Percentiles rank a stretch among this genome's conserved stretches.
Evolutionary conservation across 2,329 filamentous ascomycete species (phyloP).

Genomic region (Stemphylium lycopersici): DNA sequence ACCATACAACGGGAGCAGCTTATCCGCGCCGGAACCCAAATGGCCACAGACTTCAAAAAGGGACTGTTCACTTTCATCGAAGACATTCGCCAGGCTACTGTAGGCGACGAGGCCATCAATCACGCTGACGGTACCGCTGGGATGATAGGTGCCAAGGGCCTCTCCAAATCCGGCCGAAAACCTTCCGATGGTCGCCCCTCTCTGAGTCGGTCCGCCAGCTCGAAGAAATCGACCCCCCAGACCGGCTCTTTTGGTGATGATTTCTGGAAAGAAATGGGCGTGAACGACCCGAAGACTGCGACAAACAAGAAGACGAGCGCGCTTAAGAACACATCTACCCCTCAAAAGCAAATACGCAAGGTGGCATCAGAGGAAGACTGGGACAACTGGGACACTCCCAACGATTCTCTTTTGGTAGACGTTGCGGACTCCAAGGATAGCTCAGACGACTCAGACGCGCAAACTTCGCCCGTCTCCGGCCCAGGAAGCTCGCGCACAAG

Average conservation of each 20-base stretch:
- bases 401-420: constrained; percentile 36
- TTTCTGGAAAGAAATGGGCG: constrained; percentile 53
- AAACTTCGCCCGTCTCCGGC: constrained; percentile 50
- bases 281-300: constrained; percentile 47
- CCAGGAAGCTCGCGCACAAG: constrained; percentile 60
- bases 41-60: constrained; percentile 86
- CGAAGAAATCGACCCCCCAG: constrained; percentile 38
- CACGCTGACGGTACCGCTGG: constrained; percentile 40
- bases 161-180: constrained; percentile 37
- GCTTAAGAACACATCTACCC: constrained; percentile 45
- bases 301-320: constrained; percentile 49
- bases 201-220: constrained; percentile 41
- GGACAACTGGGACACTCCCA: constrained; percentile 63
- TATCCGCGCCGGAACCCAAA: constrained; percentile 66
- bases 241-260: constrained; percentile 48
- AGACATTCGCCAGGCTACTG: constrained; percentile 91
- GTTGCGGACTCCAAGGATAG: constrained; percentile 48
- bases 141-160: constrained; percentile 35
- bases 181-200: constrained; percentile 37
- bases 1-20: constrained; percentile 47
- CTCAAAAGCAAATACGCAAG: constrained; percentile 43
- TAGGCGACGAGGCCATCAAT: constrained; percentile 83
- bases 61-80: constrained; percentile 95
- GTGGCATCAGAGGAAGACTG: constrained; percentile 58
- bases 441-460: constrained; percentile 58